Conservation (phyloP, 2,329 filamentous ascomycete genomes). For the Botrytis tulipae region DNA sequence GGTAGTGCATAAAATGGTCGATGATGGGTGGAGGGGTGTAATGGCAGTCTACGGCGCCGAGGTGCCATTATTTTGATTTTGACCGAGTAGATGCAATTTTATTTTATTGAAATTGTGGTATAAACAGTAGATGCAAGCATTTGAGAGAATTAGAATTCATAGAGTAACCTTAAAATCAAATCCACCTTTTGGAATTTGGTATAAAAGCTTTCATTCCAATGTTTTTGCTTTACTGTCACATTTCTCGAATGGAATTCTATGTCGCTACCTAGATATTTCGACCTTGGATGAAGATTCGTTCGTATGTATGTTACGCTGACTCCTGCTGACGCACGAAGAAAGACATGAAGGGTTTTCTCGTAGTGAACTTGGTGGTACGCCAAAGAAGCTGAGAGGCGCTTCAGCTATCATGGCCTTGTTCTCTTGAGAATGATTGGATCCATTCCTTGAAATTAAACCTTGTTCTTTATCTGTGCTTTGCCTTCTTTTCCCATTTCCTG, state of each 20-base stretch:
- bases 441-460: not conserved
- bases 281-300: not conserved
- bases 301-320: not conserved
- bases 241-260: not conserved
- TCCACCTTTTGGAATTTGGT: not conserved
- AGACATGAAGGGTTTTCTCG: constrained; percentile 2
- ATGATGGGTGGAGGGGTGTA: constrained; percentile 3
- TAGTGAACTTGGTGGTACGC: not conserved
- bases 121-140: not conserved
- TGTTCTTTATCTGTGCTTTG: constrained; percentile 2
- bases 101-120: not conserved
- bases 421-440: not conserved
- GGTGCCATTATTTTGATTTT: not conserved
- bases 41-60: constrained; percentile 1
- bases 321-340: constrained; percentile 1
- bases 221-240: not conserved
- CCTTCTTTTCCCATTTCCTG: constrained; percentile 5
- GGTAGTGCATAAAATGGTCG: constrained; percentile 17
- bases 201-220: not conserved
- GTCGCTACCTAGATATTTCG: not conserved
- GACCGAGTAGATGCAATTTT: constrained; percentile 2
- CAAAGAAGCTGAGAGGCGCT: constrained; percentile 3
- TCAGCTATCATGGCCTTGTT: not conserved
- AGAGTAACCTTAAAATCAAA: not conserved
- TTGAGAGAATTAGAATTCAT: not conserved